These are phyloP conservation scores for Fusarium tupiense DNA, from an alignment of 2,329 filamentous ascomycete species.

Conservation along the genomic window DNA sequence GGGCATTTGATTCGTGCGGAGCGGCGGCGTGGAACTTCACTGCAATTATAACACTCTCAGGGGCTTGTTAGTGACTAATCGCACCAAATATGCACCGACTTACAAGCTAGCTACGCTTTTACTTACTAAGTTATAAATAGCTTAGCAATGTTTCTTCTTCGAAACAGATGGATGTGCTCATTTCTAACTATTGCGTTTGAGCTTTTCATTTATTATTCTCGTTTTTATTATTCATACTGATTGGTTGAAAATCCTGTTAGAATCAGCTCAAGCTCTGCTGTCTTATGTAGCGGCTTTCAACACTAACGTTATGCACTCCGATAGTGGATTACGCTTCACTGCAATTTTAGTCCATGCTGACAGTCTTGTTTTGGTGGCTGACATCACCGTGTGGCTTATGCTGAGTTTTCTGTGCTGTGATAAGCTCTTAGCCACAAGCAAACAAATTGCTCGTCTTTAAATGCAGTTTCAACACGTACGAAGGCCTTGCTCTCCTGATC, in stretches of 20 bases:
- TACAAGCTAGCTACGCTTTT: neutral
- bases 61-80: too few relatives aligned
- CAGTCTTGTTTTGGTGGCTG: too few relatives aligned
- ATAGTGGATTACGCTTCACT: too few relatives aligned
- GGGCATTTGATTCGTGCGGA: too few relatives aligned
- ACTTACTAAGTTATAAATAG: neutral
- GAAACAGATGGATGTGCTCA: neutral
- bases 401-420: too few relatives aligned
- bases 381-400: too few relatives aligned
- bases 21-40: neutral
- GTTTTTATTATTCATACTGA: neutral
- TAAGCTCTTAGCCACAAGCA: too few relatives aligned
- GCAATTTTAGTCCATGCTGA: neutral
- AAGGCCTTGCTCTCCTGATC: neutral
- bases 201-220: neutral
- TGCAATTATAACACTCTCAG: neutral
- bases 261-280: neutral
- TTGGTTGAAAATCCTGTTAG: accelerated
- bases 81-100: neutral
- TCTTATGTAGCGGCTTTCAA: neutral
- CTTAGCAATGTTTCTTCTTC: accelerated
- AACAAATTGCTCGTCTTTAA: too few relatives aligned
- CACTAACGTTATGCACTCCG: neutral
- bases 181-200: neutral
- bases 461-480: neutral